These are phyloP conservation scores for Naganishia vaughanmartiniae DNA, from an alignment of 768 basidiomycete genomes.

Conservation along the genomic window DNA sequence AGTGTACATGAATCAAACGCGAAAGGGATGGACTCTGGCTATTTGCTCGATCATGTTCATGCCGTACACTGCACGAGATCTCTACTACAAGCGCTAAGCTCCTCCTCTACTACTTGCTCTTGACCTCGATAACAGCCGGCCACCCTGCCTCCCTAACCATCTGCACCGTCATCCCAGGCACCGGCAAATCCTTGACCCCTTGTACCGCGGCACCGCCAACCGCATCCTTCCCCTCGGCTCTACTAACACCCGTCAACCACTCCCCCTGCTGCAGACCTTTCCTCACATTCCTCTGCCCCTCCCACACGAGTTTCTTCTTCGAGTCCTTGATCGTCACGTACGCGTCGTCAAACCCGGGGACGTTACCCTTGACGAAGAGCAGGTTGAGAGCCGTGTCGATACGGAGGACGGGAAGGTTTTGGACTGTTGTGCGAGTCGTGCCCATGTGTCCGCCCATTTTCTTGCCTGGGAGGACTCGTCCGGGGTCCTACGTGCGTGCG, in stretches of 20 bases:
- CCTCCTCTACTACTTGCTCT: not conserved
- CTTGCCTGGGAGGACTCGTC: constrained; percentile 92
- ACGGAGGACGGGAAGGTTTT: constrained; percentile 84
- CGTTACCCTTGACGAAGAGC: constrained; percentile 83
- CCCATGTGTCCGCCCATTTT: constrained; percentile 98
- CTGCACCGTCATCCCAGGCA: constrained; percentile 24
- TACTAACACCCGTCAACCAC: constrained; percentile 33
- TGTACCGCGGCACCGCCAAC: not conserved
- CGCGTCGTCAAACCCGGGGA: constrained; percentile 85
- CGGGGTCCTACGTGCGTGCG: constrained; percentile 69
- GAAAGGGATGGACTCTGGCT: too few species aligned
- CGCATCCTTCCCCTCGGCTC: constrained; percentile 9
- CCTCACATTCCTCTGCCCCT: constrained; percentile 60
- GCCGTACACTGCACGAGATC: too few species aligned
- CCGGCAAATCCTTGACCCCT: constrained; percentile 18
- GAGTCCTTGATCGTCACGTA: constrained; percentile 83
- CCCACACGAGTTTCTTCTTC: constrained; percentile 78
- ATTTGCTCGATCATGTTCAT: too few species aligned
- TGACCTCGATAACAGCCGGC: constrained; percentile 22
- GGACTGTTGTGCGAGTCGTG: constrained; percentile 71
- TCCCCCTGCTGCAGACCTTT: constrained; percentile 45
- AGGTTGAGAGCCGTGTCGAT: constrained; percentile 83
- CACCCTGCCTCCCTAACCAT: constrained; percentile 19
- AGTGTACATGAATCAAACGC: too few species aligned
- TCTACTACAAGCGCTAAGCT: not conserved